Percentiles rank a stretch among this genome's conserved stretches.
Evolutionary conservation across 2,329 filamentous ascomycete genomes (phyloP).

Genomic region (Ascochyta koolunga): DNA sequence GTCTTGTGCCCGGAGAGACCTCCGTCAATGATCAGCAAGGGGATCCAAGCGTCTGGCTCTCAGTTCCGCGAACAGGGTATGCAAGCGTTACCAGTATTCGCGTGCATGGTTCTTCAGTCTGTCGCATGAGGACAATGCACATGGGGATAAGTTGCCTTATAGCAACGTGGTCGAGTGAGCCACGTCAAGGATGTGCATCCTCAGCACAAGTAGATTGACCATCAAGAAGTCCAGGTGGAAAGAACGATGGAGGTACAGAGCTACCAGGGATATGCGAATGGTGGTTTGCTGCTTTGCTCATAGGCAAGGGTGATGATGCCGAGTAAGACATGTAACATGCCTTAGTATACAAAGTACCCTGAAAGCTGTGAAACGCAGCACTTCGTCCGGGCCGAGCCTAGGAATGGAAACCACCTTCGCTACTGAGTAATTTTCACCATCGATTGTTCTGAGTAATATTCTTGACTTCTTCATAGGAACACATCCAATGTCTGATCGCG

Average conservation of each 20-base stretch:
- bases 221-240: background rate
- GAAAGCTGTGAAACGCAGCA: slow-evolving; percentile 6
- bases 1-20: slow-evolving; percentile 1
- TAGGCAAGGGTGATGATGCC: slow-evolving; percentile 4
- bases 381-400: slow-evolving; percentile 7
- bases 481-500: background rate
- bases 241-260: background rate
- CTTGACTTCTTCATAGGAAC: too few relatives aligned
- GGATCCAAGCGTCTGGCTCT: slow-evolving; percentile 1
- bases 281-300: background rate
- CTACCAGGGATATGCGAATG: background rate
- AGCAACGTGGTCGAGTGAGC: background rate
- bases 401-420: slow-evolving; percentile 4
- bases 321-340: slow-evolving; percentile 3
- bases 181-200: background rate
- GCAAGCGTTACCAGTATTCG: slow-evolving; percentile 2
- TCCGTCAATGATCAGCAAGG: slow-evolving; percentile 14
- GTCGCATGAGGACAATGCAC: background rate
- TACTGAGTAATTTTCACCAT: background rate
- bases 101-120: background rate
- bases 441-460: background rate
- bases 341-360: background rate
- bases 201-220: background rate
- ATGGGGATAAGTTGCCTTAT: background rate
- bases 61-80: slow-evolving; percentile 4